Percentiles rank a stretch among this genome's conserved stretches.
These are phyloP conservation scores for Eryngium alpinum DNA, from an alignment of 140 eudicot genomes.

Conservation along the genomic window DNA sequence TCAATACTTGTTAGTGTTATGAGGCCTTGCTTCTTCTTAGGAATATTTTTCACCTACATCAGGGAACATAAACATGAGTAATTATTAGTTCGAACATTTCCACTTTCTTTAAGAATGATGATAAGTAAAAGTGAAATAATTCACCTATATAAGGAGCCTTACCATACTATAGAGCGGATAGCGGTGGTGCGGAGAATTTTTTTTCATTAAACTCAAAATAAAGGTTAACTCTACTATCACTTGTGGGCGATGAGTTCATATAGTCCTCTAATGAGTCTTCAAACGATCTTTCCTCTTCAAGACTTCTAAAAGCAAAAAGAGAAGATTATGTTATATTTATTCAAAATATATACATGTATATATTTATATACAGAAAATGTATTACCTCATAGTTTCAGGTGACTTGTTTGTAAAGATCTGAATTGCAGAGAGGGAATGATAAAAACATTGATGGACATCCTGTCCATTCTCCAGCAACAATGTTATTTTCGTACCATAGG, in stretches of 20 bases:
- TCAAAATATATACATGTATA: not conserved
- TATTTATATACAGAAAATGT: not conserved
- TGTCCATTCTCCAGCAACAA: conserved; percentile 13
- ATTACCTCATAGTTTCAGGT: not conserved
- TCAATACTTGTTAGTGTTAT: conserved; percentile 27
- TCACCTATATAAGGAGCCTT: not conserved
- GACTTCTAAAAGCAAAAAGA: not conserved
- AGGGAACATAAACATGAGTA: not conserved
- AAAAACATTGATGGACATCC: conserved; percentile 22
- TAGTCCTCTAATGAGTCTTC: not conserved
- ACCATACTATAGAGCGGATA: conserved; percentile 38
- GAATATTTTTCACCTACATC: conserved; percentile 26
- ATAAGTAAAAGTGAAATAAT: not conserved
- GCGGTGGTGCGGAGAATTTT: conserved; percentile 38
- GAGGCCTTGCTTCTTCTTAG: conserved; percentile 23
- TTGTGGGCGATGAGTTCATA: not conserved
- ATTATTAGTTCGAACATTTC: not conserved
- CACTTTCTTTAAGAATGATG: not conserved
- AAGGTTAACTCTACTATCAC: conserved; percentile 11
- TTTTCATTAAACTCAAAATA: conserved; percentile 35
- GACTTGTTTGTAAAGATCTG: conserved; percentile 28
- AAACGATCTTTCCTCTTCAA: not conserved
- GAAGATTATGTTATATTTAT: not conserved
- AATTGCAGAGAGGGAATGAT: conserved; percentile 28
- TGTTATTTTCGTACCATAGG: conserved; percentile 24